A percentile compares a stretch with the other conserved stretches of the same genome.
Evolutionary conservation across 441 rosid species (phyloP).

Genomic region (Arabidopsis lyrata): DNA sequence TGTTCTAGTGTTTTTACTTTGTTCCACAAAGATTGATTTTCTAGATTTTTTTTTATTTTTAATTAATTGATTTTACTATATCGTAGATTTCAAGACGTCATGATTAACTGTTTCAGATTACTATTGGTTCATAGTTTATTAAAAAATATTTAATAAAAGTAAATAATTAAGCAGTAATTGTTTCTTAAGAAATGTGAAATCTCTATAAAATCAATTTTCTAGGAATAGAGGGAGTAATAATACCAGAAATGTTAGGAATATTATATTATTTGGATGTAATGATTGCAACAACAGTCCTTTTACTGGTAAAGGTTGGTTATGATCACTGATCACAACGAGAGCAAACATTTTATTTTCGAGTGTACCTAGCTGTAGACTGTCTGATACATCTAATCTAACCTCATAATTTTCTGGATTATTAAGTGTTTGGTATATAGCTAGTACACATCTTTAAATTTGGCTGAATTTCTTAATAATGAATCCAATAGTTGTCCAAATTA

Average conservation of each 20-base stretch:
- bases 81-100: no score
- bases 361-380: slow-evolving; percentile 42
- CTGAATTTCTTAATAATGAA: slow-evolving; percentile 26
- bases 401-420: slow-evolving; percentile 37
- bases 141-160: no score
- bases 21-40: no score
- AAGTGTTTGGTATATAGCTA: slow-evolving; percentile 34
- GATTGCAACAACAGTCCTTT: slow-evolving; percentile 43
- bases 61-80: no score
- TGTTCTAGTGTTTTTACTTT: no score
- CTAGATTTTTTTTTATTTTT: no score
- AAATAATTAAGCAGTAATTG: no score
- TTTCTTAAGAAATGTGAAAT: no score
- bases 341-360: slow-evolving; percentile 30
- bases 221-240: no score
- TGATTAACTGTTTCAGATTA: no score
- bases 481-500: slow-evolving; percentile 35
- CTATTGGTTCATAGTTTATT: no score
- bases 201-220: no score
- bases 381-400: slow-evolving; percentile 47
- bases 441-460: slow-evolving; percentile 25
- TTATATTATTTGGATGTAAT: slow-evolving; percentile 22
- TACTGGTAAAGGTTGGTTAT: slow-evolving; percentile 43
- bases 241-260: slow-evolving; percentile 33
- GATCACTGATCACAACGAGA: slow-evolving; percentile 46